A percentile compares a stretch with the other conserved stretches of the same genome.
Evolutionary conservation across 1,284 basidiomycete species (phyloP).

Genomic region (Cryptococcus sp.): DNA sequence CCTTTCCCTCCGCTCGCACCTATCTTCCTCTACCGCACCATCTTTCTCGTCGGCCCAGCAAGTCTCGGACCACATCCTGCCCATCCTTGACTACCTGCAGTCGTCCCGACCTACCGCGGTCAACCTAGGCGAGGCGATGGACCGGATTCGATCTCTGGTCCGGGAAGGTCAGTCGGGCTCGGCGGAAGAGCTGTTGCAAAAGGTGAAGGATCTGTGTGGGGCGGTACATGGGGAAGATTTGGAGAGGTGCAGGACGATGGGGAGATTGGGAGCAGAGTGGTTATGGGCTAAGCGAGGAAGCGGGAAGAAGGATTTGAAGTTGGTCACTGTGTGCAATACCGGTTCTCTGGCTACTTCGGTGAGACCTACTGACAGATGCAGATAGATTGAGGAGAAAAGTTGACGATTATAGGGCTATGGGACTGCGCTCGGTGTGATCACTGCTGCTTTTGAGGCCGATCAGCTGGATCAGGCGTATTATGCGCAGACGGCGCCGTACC

Average conservation of each 20-base stretch:
- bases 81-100: constrained; percentile 64
- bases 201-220: constrained; percentile 53
- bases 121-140: constrained; percentile 77
- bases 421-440: constrained; percentile 88
- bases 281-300: constrained; percentile 54
- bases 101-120: constrained; percentile 90
- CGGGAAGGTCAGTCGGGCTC: constrained; percentile 2
- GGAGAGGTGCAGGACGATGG: constrained; percentile 73
- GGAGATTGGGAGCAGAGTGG: constrained; percentile 77
- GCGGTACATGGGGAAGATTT: constrained; percentile 76
- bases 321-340: constrained; percentile 93
- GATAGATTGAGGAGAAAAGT: no score
- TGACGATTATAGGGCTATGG: constrained; percentile 78
- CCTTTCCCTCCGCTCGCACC: constrained; percentile 63
- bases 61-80: constrained; percentile 26
- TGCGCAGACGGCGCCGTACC: constrained; percentile 85
- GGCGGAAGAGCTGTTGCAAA: constrained; percentile 52
- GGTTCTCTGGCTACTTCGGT: constrained; percentile 87
- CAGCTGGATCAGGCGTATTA: constrained; percentile 75
- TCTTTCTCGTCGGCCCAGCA: constrained; percentile 23
- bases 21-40: constrained; percentile 18
- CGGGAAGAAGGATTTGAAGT: constrained; percentile 56
- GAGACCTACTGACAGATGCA: constrained; percentile 29
- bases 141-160: constrained; percentile 56
- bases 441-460: constrained; percentile 69